These are phyloP conservation scores for Castanea sativa DNA, from an alignment of 306 rosid genomes.

Conservation along the genomic window DNA sequence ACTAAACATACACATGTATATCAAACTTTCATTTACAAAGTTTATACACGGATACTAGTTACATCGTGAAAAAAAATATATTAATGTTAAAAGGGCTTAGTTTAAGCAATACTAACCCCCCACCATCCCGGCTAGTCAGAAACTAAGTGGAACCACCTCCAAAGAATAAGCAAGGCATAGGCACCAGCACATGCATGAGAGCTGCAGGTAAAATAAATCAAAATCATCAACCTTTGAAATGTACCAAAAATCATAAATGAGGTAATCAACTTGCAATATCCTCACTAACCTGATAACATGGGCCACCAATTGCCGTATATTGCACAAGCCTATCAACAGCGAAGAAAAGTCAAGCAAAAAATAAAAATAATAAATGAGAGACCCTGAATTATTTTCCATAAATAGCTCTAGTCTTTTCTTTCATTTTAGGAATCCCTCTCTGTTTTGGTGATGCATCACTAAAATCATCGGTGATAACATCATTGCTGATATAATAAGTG, in stretches of 20 bases:
- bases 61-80: not conserved
- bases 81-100: not conserved
- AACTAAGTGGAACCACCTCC: constrained; percentile 92
- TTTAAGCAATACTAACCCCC: constrained; percentile 47
- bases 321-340: constrained; percentile 77
- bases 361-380: constrained; percentile 11
- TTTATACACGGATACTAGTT: not conserved
- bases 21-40: not conserved
- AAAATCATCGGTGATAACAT: constrained; percentile 1
- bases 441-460: constrained; percentile 4
- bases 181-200: constrained; percentile 84
- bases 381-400: not conserved
- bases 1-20: not conserved
- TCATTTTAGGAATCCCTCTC: not conserved
- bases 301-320: constrained; percentile 99
- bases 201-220: constrained; percentile 57
- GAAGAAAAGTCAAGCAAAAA: constrained; percentile 13
- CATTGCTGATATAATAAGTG: constrained; percentile 1
- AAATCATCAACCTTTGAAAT: not conserved
- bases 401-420: constrained; percentile 1
- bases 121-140: constrained; percentile 69
- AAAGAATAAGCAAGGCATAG: constrained; percentile 97
- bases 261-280: constrained; percentile 4
- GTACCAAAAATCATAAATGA: constrained; percentile 5
- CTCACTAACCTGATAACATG: constrained; percentile 75